These are phyloP conservation scores for Parastagonospora nodorum DNA, from an alignment of 2,329 filamentous ascomycete species.

Conservation along the genomic window DNA sequence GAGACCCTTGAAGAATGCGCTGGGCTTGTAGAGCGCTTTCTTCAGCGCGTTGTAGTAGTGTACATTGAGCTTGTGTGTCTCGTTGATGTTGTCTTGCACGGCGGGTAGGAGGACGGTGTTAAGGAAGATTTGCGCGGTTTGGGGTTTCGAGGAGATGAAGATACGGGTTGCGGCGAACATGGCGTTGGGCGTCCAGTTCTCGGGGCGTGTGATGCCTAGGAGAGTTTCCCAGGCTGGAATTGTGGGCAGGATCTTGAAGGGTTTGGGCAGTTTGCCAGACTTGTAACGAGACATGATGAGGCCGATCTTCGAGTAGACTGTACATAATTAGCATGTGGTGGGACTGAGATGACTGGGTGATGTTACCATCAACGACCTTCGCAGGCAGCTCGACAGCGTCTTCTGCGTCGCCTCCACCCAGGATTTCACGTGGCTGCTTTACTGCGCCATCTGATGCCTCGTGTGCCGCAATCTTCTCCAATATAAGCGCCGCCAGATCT, in stretches of 20 bases:
- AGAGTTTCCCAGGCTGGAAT: slow-evolving; percentile 92
- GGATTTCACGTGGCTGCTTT: slow-evolving; percentile 49
- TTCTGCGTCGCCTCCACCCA: slow-evolving; percentile 66
- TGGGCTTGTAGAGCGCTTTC: slow-evolving; percentile 90
- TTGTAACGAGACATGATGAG: slow-evolving; percentile 91
- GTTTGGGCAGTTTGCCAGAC: slow-evolving; percentile 94
- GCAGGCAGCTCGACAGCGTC: slow-evolving; percentile 85
- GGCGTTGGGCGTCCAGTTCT: slow-evolving; percentile 77
- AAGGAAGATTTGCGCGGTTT: slow-evolving; percentile 81
- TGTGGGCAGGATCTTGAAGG: slow-evolving; percentile 94
- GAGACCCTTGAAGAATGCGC: slow-evolving; percentile 95
- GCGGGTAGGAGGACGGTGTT: slow-evolving; percentile 84
- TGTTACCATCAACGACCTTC: slow-evolving; percentile 75
- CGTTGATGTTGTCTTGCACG: slow-evolving; percentile 91
- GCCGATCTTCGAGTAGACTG: slow-evolving; percentile 89
- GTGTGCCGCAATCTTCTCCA: slow-evolving; percentile 91
- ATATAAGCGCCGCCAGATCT: slow-evolving; percentile 89
- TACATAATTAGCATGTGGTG: slow-evolving; percentile 10
- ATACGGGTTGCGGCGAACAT: slow-evolving; percentile 89
- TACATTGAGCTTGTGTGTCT: slow-evolving; percentile 93
- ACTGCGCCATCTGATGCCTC: slow-evolving; percentile 68
- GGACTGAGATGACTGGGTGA: background rate
- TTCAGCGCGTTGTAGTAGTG: slow-evolving; percentile 94
- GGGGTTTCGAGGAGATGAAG: slow-evolving; percentile 83
- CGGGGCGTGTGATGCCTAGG: slow-evolving; percentile 80